phyloP scores from a whole-genome alignment of 345 rosid species.

The Aquilaria sinensis region DNA sequence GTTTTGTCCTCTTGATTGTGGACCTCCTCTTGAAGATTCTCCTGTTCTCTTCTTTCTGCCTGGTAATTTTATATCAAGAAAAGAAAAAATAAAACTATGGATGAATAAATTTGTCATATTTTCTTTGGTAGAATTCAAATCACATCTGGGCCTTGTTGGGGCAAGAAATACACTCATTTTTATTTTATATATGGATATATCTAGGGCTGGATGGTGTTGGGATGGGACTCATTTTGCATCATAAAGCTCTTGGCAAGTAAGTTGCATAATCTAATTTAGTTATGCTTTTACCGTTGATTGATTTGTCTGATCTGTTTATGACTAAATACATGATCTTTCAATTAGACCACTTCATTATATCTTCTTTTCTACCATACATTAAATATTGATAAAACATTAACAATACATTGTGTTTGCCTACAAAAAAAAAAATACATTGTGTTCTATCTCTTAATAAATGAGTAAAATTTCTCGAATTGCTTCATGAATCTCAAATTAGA shows the following conservation, averaged over 20 bases:
- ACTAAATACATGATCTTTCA: no score
- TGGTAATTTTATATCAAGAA: conserved; percentile 26
- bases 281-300: no score
- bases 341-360: no score
- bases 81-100: no score
- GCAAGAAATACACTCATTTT: background rate
- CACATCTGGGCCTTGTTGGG: background rate
- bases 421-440: no score
- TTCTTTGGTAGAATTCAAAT: background rate
- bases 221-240: conserved; percentile 76
- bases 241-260: conserved; percentile 85
- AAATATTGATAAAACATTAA: no score
- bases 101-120: background rate
- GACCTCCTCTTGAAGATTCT: conserved; percentile 48
- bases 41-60: conserved; percentile 68
- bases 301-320: no score
- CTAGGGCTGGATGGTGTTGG: conserved; percentile 61
- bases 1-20: conserved; percentile 81
- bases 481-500: no score
- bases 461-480: no score
- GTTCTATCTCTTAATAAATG: no score
- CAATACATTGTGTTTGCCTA: no score
- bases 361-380: no score
- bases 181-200: background rate
- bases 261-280: conserved; percentile 14